These are phyloP conservation scores for Phytophthora hybrid DNA, from an alignment of 352 stramenopile genomes.

Conservation along the genomic window DNA sequence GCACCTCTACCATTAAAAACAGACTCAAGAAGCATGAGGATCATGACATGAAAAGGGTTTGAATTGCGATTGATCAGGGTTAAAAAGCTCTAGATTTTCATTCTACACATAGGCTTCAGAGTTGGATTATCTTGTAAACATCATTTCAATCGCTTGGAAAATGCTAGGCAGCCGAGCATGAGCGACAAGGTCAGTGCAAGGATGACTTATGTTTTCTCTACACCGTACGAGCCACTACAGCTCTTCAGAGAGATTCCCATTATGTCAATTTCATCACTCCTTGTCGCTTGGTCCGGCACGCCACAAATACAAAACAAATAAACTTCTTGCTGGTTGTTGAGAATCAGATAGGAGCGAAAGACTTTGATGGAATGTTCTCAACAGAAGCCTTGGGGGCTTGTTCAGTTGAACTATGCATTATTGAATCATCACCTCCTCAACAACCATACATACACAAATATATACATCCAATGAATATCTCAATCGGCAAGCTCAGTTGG, in stretches of 20 bases:
- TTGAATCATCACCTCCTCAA: slow-evolving; percentile 74
- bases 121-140: slow-evolving; percentile 86
- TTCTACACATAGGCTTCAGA: slow-evolving; percentile 85
- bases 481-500: slow-evolving; percentile 76
- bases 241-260: slow-evolving; percentile 86
- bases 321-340: slow-evolving; percentile 34
- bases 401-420: slow-evolving; percentile 89
- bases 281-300: slow-evolving; percentile 21
- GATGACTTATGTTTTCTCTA: slow-evolving; percentile 74
- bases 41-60: too few species aligned
- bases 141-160: slow-evolving; percentile 60
- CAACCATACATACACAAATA: slow-evolving; percentile 14
- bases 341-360: slow-evolving; percentile 90
- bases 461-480: background rate
- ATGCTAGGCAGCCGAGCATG: background rate
- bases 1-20: too few species aligned
- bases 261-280: slow-evolving; percentile 83
- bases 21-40: too few species aligned
- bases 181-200: slow-evolving; percentile 76
- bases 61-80: slow-evolving; percentile 72
- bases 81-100: slow-evolving; percentile 85
- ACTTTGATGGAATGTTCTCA: slow-evolving; percentile 78
- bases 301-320: slow-evolving; percentile 9
- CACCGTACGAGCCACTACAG: slow-evolving; percentile 45
- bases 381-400: slow-evolving; percentile 53